These are phyloP conservation scores for Globisporangium lucens DNA, from an alignment of 352 stramenopile genomes.

Conservation along the genomic window DNA sequence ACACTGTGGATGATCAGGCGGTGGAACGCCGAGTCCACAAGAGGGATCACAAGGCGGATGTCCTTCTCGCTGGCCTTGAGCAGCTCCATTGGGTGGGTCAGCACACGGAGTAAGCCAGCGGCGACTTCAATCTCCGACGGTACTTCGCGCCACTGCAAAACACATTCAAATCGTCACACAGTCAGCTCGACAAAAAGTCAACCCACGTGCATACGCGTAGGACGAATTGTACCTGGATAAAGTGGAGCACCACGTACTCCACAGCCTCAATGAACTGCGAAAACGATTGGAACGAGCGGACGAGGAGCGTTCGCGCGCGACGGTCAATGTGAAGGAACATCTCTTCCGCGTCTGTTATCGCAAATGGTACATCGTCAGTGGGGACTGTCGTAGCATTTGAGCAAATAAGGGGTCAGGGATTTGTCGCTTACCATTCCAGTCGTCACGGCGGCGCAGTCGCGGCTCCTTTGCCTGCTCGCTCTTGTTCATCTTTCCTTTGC, in stretches of 20 bases:
- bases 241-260: constrained; percentile 77
- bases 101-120: constrained; percentile 45
- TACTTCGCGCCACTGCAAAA: constrained; percentile 64
- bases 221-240: constrained; percentile 53
- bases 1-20: constrained; percentile 85
- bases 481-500: constrained; percentile 45
- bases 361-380: neutral
- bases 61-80: constrained; percentile 57
- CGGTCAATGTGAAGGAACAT: constrained; percentile 80
- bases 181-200: neutral
- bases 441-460: constrained; percentile 47
- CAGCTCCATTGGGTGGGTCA: constrained; percentile 66
- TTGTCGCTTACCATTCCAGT: constrained; percentile 59
- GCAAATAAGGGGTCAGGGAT: neutral
- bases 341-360: constrained; percentile 29
- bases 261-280: constrained; percentile 74
- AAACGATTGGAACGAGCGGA: constrained; percentile 67
- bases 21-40: constrained; percentile 83
- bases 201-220: neutral
- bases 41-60: constrained; percentile 63
- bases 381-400: neutral
- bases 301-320: constrained; percentile 59
- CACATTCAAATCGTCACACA: neutral
- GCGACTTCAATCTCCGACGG: constrained; percentile 73
- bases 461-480: constrained; percentile 37